Percentiles rank a stretch among this genome's conserved stretches.
Evolutionary conservation across 2,329 filamentous ascomycete genomes (phyloP).

Genomic region (Pleoardoris graminearum): DNA sequence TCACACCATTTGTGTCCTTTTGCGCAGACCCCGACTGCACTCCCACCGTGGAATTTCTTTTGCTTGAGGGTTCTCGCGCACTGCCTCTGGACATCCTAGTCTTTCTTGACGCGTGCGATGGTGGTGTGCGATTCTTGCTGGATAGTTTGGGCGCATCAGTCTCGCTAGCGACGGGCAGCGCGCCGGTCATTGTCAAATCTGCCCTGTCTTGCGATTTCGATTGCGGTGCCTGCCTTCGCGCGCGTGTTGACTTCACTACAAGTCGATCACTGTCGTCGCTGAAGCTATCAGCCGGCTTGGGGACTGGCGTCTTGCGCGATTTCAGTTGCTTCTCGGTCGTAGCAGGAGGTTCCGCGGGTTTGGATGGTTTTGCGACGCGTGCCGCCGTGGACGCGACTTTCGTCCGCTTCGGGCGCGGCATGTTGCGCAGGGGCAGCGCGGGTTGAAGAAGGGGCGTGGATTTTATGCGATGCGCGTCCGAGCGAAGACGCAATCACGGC

Average conservation of each 20-base stretch:
- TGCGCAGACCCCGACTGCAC: slow-evolving; percentile 7
- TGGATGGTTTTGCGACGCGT: slow-evolving; percentile 33
- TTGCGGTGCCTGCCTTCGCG: slow-evolving; percentile 24
- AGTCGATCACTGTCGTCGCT: slow-evolving; percentile 46
- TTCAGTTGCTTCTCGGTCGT: slow-evolving; percentile 27
- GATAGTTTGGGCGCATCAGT: neutral
- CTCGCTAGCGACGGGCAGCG: slow-evolving; percentile 29
- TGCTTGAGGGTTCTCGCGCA: slow-evolving; percentile 19
- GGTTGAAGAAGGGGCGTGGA: neutral
- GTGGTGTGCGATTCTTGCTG: slow-evolving; percentile 26
- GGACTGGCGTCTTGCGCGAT: slow-evolving; percentile 18
- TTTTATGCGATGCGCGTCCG: slow-evolving; percentile 8
- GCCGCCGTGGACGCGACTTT: slow-evolving; percentile 39
- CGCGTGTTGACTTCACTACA: slow-evolving; percentile 33
- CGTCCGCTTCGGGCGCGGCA: slow-evolving; percentile 44
- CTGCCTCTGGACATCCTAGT: slow-evolving; percentile 24
- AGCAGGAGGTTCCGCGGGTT: slow-evolving; percentile 20
- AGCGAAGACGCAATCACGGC: slow-evolving; percentile 8
- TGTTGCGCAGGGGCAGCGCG: slow-evolving; percentile 19
- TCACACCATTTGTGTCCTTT: slow-evolving; percentile 5
- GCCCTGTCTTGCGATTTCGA: slow-evolving; percentile 24
- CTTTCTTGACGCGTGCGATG: slow-evolving; percentile 21
- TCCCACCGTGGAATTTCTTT: slow-evolving; percentile 14
- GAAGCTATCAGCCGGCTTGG: slow-evolving; percentile 24
- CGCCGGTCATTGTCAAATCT: slow-evolving; percentile 44